Conservation (phyloP, 2,329 filamentous ascomycete species). For the Emericellopsis cladophorae region DNA sequence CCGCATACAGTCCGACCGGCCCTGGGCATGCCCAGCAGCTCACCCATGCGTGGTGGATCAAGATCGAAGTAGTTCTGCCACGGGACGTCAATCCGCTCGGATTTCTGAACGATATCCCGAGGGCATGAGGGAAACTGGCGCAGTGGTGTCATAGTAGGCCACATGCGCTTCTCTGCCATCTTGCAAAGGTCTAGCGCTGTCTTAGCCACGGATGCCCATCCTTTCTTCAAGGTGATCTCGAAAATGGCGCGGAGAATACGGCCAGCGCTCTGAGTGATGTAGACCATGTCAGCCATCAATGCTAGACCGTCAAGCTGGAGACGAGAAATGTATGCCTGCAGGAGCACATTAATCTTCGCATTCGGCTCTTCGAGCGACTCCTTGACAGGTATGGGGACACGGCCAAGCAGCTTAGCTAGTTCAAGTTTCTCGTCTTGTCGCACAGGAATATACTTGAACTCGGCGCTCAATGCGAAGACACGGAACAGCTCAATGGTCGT, state of each 20-base stretch:
- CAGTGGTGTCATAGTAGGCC: constrained; percentile 95
- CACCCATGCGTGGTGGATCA: constrained; percentile 91
- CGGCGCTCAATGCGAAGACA: constrained; percentile 87
- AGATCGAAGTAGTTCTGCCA: constrained; percentile 94
- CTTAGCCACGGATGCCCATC: constrained; percentile 88
- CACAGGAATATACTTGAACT: constrained; percentile 98
- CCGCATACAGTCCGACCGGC: constrained; percentile 76
- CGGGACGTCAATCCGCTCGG: constrained; percentile 86
- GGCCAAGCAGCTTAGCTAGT: constrained; percentile 76
- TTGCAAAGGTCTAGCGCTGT: constrained; percentile 91
- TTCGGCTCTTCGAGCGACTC: constrained; percentile 95
- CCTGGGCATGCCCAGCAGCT: constrained; percentile 81
- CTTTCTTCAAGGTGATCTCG: constrained; percentile 94
- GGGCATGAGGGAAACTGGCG: constrained; percentile 80
- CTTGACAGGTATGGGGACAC: constrained; percentile 92
- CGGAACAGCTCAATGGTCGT: constrained; percentile 93
- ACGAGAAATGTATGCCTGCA: constrained; percentile 93
- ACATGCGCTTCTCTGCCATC: constrained; percentile 99
- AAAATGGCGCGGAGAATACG: constrained; percentile 93
- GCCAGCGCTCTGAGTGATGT: constrained; percentile 94
- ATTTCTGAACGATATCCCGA: constrained; percentile 77
- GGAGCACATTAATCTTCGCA: constrained; percentile 93
- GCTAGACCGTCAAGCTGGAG: constrained; percentile 89
- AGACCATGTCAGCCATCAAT: constrained; percentile 96
- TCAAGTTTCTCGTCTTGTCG: constrained; percentile 96